A percentile compares a stretch with the other conserved stretches of the same genome.
Conservation (phyloP, 371 early-diverging fungal genomes). For the Actinomucor elegans region DNA sequence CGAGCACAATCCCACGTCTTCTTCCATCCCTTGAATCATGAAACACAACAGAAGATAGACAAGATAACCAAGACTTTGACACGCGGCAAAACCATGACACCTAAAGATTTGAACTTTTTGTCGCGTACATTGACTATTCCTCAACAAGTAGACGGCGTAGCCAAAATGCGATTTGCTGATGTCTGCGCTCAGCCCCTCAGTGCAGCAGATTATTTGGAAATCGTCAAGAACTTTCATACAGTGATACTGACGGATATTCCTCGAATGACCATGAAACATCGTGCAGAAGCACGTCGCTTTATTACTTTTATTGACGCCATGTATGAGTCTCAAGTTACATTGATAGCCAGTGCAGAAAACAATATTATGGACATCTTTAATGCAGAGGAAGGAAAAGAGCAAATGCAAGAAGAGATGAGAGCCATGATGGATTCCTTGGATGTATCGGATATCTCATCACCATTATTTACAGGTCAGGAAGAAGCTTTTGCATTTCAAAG, state of each 20-base stretch:
- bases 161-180: slow-evolving; percentile 75
- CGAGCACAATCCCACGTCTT: slow-evolving; percentile 58
- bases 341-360: slow-evolving; percentile 75
- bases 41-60: slow-evolving; percentile 47
- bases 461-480: slow-evolving; percentile 86
- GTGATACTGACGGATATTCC: slow-evolving; percentile 87
- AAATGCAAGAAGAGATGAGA: slow-evolving; percentile 38
- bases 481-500: slow-evolving; percentile 96
- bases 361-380: slow-evolving; percentile 69
- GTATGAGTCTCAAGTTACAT: slow-evolving; percentile 72
- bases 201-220: slow-evolving; percentile 89
- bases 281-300: slow-evolving; percentile 89
- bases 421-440: slow-evolving; percentile 42
- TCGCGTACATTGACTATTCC: slow-evolving; percentile 73
- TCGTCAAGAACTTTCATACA: slow-evolving; percentile 71
- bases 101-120: slow-evolving; percentile 64
- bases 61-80: slow-evolving; percentile 34
- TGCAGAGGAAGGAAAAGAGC: slow-evolving; percentile 45
- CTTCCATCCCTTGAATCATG: slow-evolving; percentile 59
- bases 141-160: slow-evolving; percentile 64
- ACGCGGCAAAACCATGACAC: slow-evolving; percentile 28
- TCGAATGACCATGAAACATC: slow-evolving; percentile 73
- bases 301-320: slow-evolving; percentile 93
- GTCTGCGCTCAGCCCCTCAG: slow-evolving; percentile 83
- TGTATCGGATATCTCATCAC: slow-evolving; percentile 52